These are phyloP conservation scores for Pseudognaphalium luteoalbum DNA, from an alignment of 129 eudicot species.

Conservation along the genomic window DNA sequence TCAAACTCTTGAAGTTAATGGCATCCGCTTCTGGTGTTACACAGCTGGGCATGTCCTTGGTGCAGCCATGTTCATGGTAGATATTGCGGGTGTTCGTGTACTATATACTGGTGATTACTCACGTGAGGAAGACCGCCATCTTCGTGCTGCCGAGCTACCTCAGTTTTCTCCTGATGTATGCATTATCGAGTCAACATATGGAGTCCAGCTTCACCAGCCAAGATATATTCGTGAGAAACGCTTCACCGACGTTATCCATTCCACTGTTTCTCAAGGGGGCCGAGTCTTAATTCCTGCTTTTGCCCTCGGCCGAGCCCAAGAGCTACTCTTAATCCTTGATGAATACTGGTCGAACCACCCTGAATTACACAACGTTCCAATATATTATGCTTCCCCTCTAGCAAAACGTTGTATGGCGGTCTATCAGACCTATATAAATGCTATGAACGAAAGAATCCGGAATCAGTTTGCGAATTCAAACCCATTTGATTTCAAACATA, in stretches of 20 bases:
- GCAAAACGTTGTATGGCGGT: constrained; percentile 97
- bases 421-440: constrained; percentile 90
- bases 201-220: constrained; percentile 90
- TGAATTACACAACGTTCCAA: constrained; percentile 78
- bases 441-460: constrained; percentile 93
- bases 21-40: constrained; percentile 98
- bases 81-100: constrained; percentile 95
- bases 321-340: constrained; percentile 80
- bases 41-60: constrained; percentile 99
- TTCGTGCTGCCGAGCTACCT: constrained; percentile 94
- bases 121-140: constrained; percentile 98
- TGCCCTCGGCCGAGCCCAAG: constrained; percentile 99
- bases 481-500: constrained; percentile 90
- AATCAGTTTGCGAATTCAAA: constrained; percentile 75
- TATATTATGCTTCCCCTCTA: constrained; percentile 95
- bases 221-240: constrained; percentile 84
- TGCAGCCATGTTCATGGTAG: constrained; percentile 99
- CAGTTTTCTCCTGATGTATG: constrained; percentile 95
- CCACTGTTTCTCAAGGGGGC: constrained; percentile 82
- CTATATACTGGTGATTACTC: constrained; percentile 98
- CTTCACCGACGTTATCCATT: constrained; percentile 90
- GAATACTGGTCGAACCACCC: constrained; percentile 97
- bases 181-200: constrained; percentile 93
- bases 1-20: constrained; percentile 94
- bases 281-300: constrained; percentile 95